phyloP scores from a whole-genome alignment of 768 basidiomycete genomes.

The Trametes cinnabarina region DNA sequence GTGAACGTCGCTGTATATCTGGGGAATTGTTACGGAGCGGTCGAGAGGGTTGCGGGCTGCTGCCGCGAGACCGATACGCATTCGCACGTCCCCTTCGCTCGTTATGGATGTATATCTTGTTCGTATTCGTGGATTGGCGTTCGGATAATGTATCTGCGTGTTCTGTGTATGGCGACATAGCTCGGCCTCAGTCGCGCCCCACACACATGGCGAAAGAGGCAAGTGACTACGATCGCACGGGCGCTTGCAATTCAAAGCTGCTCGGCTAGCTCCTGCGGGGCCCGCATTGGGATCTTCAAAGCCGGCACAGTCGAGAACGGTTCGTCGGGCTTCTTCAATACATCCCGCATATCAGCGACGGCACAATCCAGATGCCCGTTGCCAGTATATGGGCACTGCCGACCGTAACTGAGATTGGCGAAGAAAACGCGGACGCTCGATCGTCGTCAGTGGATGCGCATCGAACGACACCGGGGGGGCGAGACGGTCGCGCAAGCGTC shows the following conservation, averaged over 20 bases:
- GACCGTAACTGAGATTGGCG: neutral
- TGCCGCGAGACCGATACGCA: neutral
- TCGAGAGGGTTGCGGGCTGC: neutral
- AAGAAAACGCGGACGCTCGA: neutral
- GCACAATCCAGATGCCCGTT: conserved; percentile 1
- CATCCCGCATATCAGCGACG: neutral
- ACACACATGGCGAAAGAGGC: conserved; percentile 4
- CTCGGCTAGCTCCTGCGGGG: neutral
- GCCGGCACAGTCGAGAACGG: neutral
- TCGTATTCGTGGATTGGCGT: neutral
- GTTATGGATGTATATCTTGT: neutral
- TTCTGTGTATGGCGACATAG: neutral
- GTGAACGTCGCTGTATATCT: conserved; percentile 14
- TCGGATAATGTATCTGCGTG: neutral
- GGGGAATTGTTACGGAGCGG: neutral
- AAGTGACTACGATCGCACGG: conserved; percentile 8
- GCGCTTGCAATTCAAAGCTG: neutral
- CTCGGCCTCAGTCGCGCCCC: neutral
- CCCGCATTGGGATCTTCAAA: neutral
- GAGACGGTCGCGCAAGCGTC: neutral
- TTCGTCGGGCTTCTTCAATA: neutral
- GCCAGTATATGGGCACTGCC: neutral
- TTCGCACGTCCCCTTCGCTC: neutral
- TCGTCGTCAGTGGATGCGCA: neutral
- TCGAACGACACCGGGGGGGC: neutral